Evolutionary conservation across 2,329 filamentous ascomycete genomes (phyloP), one percentile per base, ranked within the genome.

Genomic region (Hirsutella minnesotensis): DNA sequence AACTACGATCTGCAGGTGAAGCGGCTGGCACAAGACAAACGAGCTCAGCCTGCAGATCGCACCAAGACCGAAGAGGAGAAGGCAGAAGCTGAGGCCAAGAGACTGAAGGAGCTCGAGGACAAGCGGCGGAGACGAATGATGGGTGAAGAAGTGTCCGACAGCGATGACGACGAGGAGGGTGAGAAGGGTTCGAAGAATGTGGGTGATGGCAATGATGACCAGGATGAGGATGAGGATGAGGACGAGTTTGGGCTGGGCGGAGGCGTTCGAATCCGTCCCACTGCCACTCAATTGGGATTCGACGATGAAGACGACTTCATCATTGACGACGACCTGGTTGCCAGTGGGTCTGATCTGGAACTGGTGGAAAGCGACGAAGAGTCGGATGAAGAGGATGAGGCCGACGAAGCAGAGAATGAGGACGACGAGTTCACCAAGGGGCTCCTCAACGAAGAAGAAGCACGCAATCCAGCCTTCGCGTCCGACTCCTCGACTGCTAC

Each of bases 231-330:
- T 4, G 71, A 69, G 13, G 68, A 75, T 13, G 64, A 67, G 1
- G 74, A 78, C 27, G 70, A 73, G 44, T 83, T 77, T 56, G 74
- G 75, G 3, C 64, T 83, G 15, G 79, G 79, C 29, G 58, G 62
- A 39, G 78, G 78, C 36, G 76, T 81, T 49, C 75, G 68, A 53
- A 64, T 67, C 42, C 68, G 70, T 20, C 70, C 69, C 27, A 78
- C 76, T 8, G 73, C 72, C 3, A 69, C 73, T 10, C 73, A 82
- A 45, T 61, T 88, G 16, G 85, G 80, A 5, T 81, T 94, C 29
- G 88, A 95, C 50, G 90, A 95, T 52, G 90, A 96, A 57, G 90
- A 96, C 53, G 87, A 95, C 53, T 96, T 96, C 54, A 59, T 90
- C 21, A 80, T 95, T 47, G 90, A 96, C 46, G 86, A 92, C 48